Conservation (phyloP, 106 monocot species). For the Allium fistulosum region DNA sequence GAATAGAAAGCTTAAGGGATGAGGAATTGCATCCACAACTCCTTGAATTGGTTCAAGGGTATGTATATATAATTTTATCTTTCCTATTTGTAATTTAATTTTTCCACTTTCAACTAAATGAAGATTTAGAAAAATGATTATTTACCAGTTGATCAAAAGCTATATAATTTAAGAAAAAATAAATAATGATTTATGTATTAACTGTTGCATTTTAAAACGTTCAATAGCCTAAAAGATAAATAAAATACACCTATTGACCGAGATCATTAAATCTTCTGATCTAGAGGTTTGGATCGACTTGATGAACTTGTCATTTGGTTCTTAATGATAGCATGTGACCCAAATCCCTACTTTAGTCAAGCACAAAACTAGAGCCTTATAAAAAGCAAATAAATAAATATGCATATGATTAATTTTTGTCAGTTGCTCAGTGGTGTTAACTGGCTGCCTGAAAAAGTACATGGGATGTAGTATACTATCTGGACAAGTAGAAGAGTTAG, state of each 20-base stretch:
- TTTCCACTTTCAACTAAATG: neutral
- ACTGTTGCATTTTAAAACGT: neutral
- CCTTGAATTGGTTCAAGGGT: constrained; percentile 80
- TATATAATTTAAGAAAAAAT: neutral
- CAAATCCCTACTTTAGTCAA: too few relatives aligned
- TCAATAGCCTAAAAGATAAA: neutral
- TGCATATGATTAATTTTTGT: too few relatives aligned
- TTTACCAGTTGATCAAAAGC: neutral
- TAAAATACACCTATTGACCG: neutral
- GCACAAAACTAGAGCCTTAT: too few relatives aligned
- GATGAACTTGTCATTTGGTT: too few relatives aligned
- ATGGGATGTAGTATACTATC: too few relatives aligned
- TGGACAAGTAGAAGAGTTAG: too few relatives aligned
- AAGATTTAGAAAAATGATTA: neutral
- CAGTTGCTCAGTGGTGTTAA: too few relatives aligned
- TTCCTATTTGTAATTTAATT: neutral
- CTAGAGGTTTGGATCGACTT: too few relatives aligned
- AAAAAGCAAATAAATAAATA: too few relatives aligned
- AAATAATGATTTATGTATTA: neutral
- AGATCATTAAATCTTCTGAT: too few relatives aligned
- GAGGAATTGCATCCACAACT: constrained; percentile 84
- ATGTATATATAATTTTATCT: constrained; percentile 1
- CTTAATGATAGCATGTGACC: too few relatives aligned
- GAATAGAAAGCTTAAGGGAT: constrained; percentile 76
- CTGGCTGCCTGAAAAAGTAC: too few relatives aligned